These are phyloP conservation scores for Arctium lappa DNA, from an alignment of 129 eudicot species.

Conservation along the genomic window DNA sequence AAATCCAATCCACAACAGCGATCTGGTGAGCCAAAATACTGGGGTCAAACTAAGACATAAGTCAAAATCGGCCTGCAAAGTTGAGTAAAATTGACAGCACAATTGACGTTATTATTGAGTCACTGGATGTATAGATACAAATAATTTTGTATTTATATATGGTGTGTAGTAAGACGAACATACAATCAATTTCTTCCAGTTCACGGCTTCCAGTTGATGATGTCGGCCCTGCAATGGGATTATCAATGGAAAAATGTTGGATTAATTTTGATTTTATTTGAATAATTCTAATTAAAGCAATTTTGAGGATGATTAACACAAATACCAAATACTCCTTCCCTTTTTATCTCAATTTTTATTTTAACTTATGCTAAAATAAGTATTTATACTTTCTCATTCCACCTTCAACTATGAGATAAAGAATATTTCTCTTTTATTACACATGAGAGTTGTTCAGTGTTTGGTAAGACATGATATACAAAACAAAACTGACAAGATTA, in stretches of 20 bases:
- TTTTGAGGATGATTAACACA: not conserved
- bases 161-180: not conserved
- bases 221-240: conserved; percentile 6
- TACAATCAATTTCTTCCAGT: not conserved
- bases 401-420: no score
- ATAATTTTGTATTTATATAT: not conserved
- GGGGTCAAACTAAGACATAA: conserved; percentile 1
- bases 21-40: conserved; percentile 3
- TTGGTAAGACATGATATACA: no score
- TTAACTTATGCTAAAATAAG: no score
- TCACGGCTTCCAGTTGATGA: not conserved
- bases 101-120: not conserved
- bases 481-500: no score
- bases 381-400: no score
- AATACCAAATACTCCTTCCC: no score
- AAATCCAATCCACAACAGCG: not conserved
- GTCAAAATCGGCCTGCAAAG: conserved; percentile 14
- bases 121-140: not conserved
- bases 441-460: no score
- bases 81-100: not conserved
- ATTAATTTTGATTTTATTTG: not conserved
- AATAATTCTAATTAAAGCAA: not conserved
- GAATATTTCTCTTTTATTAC: no score
- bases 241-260: not conserved
- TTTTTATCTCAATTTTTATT: no score